phyloP scores from a whole-genome alignment of 2,329 filamentous ascomycete species.

The Botrytis aclada region DNA sequence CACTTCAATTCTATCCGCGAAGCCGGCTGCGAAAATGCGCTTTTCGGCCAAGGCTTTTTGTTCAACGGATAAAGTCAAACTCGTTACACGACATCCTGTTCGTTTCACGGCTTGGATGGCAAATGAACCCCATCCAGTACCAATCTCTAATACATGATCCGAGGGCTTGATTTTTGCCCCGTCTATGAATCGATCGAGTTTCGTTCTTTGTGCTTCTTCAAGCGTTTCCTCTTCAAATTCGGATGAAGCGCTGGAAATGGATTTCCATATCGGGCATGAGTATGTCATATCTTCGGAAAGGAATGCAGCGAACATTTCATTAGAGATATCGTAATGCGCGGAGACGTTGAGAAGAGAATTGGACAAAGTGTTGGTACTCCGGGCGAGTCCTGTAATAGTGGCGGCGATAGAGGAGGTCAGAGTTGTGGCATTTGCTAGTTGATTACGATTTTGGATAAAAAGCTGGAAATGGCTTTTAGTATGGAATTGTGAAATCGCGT shows the following conservation, averaged over 20 bases:
- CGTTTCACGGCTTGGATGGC: slow-evolving; percentile 65
- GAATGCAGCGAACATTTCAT: slow-evolving; percentile 73
- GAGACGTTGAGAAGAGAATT: slow-evolving; percentile 63
- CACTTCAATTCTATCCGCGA: slow-evolving; percentile 60
- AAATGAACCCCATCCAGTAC: slow-evolving; percentile 73
- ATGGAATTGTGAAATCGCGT: background rate
- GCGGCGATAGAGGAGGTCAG: slow-evolving; percentile 57
- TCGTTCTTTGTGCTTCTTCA: slow-evolving; percentile 64
- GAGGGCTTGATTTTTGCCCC: slow-evolving; percentile 59
- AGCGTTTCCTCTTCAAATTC: slow-evolving; percentile 52
- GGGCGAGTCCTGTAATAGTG: slow-evolving; percentile 56
- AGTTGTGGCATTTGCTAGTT: slow-evolving; percentile 62
- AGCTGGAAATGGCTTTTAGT: slow-evolving; percentile 44
- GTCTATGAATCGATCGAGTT: slow-evolving; percentile 63
- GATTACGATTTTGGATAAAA: slow-evolving; percentile 66
- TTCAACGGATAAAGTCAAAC: slow-evolving; percentile 64
- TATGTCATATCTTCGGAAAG: slow-evolving; percentile 75
- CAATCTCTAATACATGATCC: slow-evolving; percentile 72
- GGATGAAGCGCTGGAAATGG: slow-evolving; percentile 39
- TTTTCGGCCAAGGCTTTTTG: slow-evolving; percentile 67
- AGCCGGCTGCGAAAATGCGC: slow-evolving; percentile 59
- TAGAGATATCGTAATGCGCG: slow-evolving; percentile 73
- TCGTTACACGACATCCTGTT: slow-evolving; percentile 67
- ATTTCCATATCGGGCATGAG: slow-evolving; percentile 66
- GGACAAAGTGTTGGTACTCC: slow-evolving; percentile 54